Percentiles rank a stretch among this genome's conserved stretches.
phyloP scores from a whole-genome alignment of 768 basidiomycete genomes.

The Mycena galopus region DNA sequence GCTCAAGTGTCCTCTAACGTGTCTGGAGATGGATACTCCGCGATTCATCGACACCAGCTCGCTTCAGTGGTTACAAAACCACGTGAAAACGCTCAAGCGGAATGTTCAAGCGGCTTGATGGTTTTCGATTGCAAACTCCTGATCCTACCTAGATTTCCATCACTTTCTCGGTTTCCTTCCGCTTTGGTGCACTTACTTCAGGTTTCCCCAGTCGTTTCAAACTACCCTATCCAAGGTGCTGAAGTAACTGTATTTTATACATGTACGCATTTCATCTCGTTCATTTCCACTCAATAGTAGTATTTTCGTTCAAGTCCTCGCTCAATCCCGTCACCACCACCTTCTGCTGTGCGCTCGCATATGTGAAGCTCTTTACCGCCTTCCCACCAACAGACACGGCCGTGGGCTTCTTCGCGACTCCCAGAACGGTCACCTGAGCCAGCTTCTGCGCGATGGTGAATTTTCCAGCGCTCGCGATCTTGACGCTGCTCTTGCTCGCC shows the following conservation, averaged over 20 bases:
- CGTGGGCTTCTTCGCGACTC: constrained; percentile 56
- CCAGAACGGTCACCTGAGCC: constrained; percentile 69
- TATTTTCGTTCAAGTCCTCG: constrained; percentile 56
- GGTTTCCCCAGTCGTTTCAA: no score
- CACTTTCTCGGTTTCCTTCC: no score
- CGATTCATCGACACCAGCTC: not conserved
- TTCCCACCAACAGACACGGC: constrained; percentile 55
- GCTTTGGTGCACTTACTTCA: no score
- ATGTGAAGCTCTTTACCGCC: constrained; percentile 53
- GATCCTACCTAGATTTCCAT: no score
- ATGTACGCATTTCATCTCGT: not conserved
- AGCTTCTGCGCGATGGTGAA: constrained; percentile 64
- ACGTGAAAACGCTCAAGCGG: constrained; percentile 12
- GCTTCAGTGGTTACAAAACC: constrained; percentile 19
- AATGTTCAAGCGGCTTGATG: not conserved
- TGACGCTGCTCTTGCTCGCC: constrained; percentile 50
- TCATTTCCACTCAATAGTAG: constrained; percentile 33
- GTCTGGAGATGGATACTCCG: constrained; percentile 21
- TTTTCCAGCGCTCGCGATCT: constrained; percentile 52
- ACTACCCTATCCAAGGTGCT: no score
- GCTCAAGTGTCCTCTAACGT: not conserved
- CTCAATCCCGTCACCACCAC: constrained; percentile 53
- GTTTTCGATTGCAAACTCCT: not conserved
- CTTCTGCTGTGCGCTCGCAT: constrained; percentile 53
- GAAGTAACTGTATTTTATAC: no score